Evolutionary conservation across 2,329 filamentous ascomycete species (phyloP).

Genomic region (Cladosporium sp.): DNA sequence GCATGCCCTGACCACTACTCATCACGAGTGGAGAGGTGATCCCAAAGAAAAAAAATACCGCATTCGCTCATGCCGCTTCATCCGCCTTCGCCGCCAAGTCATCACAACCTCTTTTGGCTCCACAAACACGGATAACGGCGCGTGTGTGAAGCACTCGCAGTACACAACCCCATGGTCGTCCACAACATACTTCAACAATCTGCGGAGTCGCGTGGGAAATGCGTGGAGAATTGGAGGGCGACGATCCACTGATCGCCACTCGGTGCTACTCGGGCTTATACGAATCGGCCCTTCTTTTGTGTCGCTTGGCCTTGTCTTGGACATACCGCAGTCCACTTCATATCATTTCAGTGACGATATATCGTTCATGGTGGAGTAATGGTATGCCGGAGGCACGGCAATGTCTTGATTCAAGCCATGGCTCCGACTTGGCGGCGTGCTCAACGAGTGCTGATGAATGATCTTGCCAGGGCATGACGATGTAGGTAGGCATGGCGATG

Average conservation of each 20-base stretch:
- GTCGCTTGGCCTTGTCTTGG: background rate
- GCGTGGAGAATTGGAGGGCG: conserved; percentile 2
- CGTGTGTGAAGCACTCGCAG: background rate
- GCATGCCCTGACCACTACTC: too few species aligned
- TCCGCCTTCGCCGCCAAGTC: background rate
- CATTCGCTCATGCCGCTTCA: background rate
- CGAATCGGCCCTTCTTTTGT: background rate
- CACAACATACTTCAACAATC: background rate
- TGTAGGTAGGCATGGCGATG: background rate
- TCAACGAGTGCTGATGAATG: background rate
- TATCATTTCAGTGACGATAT: background rate
- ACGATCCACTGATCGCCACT: conserved; percentile 1
- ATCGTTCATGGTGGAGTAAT: conserved; percentile 1
- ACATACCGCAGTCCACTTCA: background rate
- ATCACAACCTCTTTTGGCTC: background rate
- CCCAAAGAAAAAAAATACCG: background rate
- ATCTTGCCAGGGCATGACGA: background rate
- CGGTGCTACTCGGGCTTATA: conserved; percentile 8
- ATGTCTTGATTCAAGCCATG: background rate
- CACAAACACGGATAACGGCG: background rate
- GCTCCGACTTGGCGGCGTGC: background rate
- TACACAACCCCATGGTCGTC: conserved; percentile 2
- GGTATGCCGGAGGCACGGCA: background rate
- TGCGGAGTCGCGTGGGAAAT: conserved; percentile 6
- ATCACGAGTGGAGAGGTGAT: background rate